Evolutionary conservation across 306 rosid genomes (phyloP), one percentile per base, ranked within the genome.

Genomic region (Cucumis hystrix): DNA sequence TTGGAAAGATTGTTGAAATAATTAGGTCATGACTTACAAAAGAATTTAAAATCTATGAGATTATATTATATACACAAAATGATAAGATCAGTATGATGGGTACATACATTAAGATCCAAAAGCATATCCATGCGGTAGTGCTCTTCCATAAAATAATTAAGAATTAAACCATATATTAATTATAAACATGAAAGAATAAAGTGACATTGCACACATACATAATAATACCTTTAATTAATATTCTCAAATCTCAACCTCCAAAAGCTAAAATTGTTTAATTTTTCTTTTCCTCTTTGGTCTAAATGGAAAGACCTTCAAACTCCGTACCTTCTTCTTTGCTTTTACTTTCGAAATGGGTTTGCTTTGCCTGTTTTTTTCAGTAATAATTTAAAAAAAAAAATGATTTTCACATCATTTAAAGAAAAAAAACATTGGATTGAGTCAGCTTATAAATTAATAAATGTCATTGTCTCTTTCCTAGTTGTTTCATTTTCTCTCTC

Each of bases 391-490:
- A 68, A 28, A 28, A 28, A 28, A 28, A 3, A 28, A 28, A 0
- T 28, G 1, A 28, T 76, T 4, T 1, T 65, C 75, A 81, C 82
- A 80, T 79, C 20, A 37, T 21, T 41, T 21, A 28, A 82, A 72
- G 84, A 80, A 84, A 56, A 56, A 77, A 56, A 67, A 63, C 82
- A 52, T 16, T 14, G 20, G 57, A 30, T 14, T 56, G 80, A 80
- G 80, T 81, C 85, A 84, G 83, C 82, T 0, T 74, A 28, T 28
- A 28, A 47, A 47, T 33, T 33, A 3, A 33, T 23, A n/a, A 0
- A 66, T 75, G 45, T 73, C 28, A 3, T 68, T 68, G 47, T 68
- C 52, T 37, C 75, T 64, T 67, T 57, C 67, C 18, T 30, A 75
- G 81, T 23, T 47, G 8, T 7, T 61, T 17, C 49, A 15, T 71